Conservation (phyloP, 306 rosid species). For the Vigna angularis region DNA sequence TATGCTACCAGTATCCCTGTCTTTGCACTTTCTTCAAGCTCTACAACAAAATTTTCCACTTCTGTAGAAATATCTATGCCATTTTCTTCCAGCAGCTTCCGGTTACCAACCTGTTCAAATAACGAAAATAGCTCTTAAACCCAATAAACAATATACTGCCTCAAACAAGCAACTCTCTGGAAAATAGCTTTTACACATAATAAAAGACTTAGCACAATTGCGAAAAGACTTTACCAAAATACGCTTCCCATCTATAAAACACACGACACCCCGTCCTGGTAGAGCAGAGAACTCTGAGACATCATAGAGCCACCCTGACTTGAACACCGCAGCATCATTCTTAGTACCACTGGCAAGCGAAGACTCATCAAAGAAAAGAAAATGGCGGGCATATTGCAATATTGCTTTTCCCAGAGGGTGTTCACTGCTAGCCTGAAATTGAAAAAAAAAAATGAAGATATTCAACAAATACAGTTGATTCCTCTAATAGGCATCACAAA, state of each 20-base stretch:
- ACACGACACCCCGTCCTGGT: conserved; percentile 82
- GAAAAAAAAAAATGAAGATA: neutral
- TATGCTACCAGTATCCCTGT: conserved; percentile 85
- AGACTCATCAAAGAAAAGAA: conserved; percentile 79
- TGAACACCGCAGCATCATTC: conserved; percentile 50
- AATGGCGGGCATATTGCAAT: conserved; percentile 84
- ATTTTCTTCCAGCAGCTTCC: conserved; percentile 76
- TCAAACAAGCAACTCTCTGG: conserved; percentile 38
- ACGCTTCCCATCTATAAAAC: conserved; percentile 66
- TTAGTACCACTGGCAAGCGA: conserved; percentile 53
- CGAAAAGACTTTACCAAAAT: conserved; percentile 59
- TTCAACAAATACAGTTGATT: conserved; percentile 30
- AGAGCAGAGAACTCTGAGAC: conserved; percentile 75
- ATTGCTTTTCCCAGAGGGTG: conserved; percentile 96
- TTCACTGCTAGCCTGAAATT: conserved; percentile 91
- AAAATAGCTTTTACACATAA: conserved; percentile 23
- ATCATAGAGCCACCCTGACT: conserved; percentile 79
- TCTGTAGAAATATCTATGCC: conserved; percentile 67
- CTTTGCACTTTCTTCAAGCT: conserved; percentile 85
- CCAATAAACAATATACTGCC: conserved; percentile 12
- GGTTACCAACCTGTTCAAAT: conserved; percentile 75
- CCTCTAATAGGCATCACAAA: conserved; percentile 6
- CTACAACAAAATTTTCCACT: conserved; percentile 74
- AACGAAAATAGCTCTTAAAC: conserved; percentile 36
- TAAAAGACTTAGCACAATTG: neutral